These are phyloP conservation scores for Rutstroemia sp. DNA, from an alignment of 2,329 filamentous ascomycete genomes.

Conservation along the genomic window DNA sequence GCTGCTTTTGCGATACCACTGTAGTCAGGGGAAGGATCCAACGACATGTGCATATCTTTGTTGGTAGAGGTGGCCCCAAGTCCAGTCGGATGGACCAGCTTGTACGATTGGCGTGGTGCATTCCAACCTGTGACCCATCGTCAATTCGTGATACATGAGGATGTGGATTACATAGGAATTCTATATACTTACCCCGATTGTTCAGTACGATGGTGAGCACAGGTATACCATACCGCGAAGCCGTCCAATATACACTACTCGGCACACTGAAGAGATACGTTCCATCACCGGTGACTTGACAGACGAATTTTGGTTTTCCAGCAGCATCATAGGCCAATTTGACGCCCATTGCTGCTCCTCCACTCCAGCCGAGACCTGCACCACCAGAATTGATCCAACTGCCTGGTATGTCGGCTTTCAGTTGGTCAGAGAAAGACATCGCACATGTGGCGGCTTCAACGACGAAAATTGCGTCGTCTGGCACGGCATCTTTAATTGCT, in stretches of 20 bases:
- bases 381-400: conserved; percentile 40
- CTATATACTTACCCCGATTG: not conserved
- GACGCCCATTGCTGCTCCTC: conserved; percentile 64
- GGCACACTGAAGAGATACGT: conserved; percentile 57
- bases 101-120: not conserved
- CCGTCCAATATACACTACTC: conserved; percentile 58
- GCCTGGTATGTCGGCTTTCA: conserved; percentile 65
- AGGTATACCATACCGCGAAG: conserved; percentile 54
- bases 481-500: not conserved
- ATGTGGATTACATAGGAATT: too few species aligned
- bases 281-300: conserved; percentile 56
- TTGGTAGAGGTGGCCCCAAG: not conserved
- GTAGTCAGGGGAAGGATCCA: not conserved
- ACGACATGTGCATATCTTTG: not conserved
- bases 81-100: not conserved
- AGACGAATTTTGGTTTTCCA: conserved; percentile 34
- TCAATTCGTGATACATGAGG: not conserved
- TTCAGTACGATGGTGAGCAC: conserved; percentile 50
- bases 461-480: not conserved
- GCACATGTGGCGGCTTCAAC: not conserved
- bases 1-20: not conserved
- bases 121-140: not conserved
- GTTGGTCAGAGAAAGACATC: not conserved
- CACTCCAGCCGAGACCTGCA: conserved; percentile 59
- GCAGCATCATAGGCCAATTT: conserved; percentile 49